Evolutionary conservation across 805 yeast species (phyloP).

Genomic region (Candida silvicultrix): DNA sequence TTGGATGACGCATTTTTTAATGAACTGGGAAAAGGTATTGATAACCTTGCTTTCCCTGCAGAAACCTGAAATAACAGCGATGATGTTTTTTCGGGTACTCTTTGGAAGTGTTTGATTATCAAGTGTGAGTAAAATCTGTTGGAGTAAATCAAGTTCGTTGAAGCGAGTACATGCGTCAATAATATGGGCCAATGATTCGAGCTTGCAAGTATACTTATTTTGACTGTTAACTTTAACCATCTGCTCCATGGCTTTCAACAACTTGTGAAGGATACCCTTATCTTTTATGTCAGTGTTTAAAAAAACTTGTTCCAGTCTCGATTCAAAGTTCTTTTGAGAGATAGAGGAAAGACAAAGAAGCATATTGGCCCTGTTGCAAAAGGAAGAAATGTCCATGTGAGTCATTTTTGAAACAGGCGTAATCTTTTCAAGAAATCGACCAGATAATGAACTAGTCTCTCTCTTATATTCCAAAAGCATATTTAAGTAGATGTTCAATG

Average conservation of each 20-base stretch:
- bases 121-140: slow-evolving; percentile 1
- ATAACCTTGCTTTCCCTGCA: slow-evolving; percentile 6
- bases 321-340: slow-evolving; percentile 13
- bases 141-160: slow-evolving; percentile 5
- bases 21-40: background rate
- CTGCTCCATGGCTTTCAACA: slow-evolving; percentile 5
- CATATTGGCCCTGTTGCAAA: slow-evolving; percentile 19
- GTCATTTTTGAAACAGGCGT: slow-evolving; percentile 14
- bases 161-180: background rate
- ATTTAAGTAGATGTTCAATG: slow-evolving; percentile 13
- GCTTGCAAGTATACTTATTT: slow-evolving; percentile 1
- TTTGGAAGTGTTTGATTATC: background rate
- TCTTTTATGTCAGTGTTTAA: slow-evolving; percentile 6
- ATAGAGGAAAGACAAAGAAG: slow-evolving; percentile 8
- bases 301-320: slow-evolving; percentile 9
- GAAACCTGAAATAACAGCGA: slow-evolving; percentile 7
- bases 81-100: slow-evolving; percentile 8
- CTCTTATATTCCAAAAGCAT: slow-evolving; percentile 7
- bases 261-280: slow-evolving; percentile 1
- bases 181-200: slow-evolving; percentile 1
- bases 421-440: slow-evolving; percentile 16
- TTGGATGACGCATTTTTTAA: slow-evolving; percentile 2
- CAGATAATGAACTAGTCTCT: slow-evolving; percentile 1
- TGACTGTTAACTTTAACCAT: slow-evolving; percentile 7
- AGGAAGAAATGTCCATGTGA: slow-evolving; percentile 6